Evolutionary conservation across 495 filamentous ascomycete species (phyloP).

Genomic region (Trichoderma gamsii): DNA sequence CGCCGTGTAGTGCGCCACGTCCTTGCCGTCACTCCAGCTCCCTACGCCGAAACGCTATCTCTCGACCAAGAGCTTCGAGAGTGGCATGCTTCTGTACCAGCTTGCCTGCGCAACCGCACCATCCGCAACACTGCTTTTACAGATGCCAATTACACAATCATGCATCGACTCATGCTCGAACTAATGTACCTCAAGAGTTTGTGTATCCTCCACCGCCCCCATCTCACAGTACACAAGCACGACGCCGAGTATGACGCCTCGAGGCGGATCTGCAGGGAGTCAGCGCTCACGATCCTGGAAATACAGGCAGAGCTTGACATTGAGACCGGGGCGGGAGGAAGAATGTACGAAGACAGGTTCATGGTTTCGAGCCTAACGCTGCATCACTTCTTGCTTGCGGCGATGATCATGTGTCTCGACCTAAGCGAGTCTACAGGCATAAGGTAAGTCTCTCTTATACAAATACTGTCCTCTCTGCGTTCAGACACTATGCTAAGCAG

Average conservation of each 20-base stretch:
- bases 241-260: slow-evolving; percentile 27
- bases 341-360: slow-evolving; percentile 33
- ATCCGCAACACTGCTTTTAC: slow-evolving; percentile 32
- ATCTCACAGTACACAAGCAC: slow-evolving; percentile 29
- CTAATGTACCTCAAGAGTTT: slow-evolving; percentile 36
- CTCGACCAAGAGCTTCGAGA: slow-evolving; percentile 33
- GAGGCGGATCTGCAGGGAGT: slow-evolving; percentile 36
- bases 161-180: slow-evolving; percentile 34
- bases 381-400: slow-evolving; percentile 39
- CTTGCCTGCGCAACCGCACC: slow-evolving; percentile 26
- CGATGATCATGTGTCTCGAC: slow-evolving; percentile 38
- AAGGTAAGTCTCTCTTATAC: slow-evolving; percentile 13
- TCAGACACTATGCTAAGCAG: too few species aligned
- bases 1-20: slow-evolving; percentile 34
- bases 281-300: slow-evolving; percentile 33
- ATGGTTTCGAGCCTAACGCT: slow-evolving; percentile 33
- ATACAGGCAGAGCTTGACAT: slow-evolving; percentile 33
- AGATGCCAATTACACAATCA: slow-evolving; percentile 30
- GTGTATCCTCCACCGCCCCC: slow-evolving; percentile 39
- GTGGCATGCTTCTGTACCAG: slow-evolving; percentile 27
- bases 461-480: neutral
- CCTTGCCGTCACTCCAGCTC: slow-evolving; percentile 24
- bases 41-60: slow-evolving; percentile 31
- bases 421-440: slow-evolving; percentile 27
- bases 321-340: slow-evolving; percentile 33